These are phyloP conservation scores for Erodium moschatum DNA, from an alignment of 441 rosid genomes.

Conservation along the genomic window DNA sequence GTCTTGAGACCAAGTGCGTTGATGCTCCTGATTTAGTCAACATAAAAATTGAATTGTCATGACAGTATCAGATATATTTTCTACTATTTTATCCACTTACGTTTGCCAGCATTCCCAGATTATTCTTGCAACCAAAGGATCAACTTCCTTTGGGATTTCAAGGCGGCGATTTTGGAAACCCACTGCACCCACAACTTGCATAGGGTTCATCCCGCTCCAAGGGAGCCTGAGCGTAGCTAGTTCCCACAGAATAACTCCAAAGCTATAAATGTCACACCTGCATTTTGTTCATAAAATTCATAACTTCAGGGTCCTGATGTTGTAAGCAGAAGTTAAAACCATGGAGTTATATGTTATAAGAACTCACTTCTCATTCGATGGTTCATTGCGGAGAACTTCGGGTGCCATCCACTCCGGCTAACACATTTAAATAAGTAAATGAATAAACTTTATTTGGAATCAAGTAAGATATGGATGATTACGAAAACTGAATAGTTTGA, in stretches of 20 bases:
- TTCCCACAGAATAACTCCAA: constrained; percentile 96
- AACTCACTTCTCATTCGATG: constrained; percentile 93
- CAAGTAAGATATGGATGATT: not conserved
- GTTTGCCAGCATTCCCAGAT: constrained; percentile 92
- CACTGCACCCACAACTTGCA: constrained; percentile 99
- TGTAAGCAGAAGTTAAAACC: not conserved
- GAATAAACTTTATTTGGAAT: not conserved
- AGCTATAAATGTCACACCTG: constrained; percentile 97
- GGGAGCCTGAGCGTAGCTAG: constrained; percentile 86
- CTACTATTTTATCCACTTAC: constrained; percentile 34
- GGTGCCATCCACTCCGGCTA: constrained; percentile 99
- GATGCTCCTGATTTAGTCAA: too few species aligned
- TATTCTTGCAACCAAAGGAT: constrained; percentile 78
- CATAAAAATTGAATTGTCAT: not conserved
- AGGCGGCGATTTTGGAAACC: constrained; percentile 94
- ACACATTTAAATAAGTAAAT: constrained; percentile 18
- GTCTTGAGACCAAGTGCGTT: too few species aligned
- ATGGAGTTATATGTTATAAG: constrained; percentile 11
- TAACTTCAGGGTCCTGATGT: not conserved
- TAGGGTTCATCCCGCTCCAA: constrained; percentile 97
- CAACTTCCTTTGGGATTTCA: constrained; percentile 88
- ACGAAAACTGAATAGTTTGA: not conserved
- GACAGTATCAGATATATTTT: not conserved
- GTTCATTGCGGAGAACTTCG: constrained; percentile 94
- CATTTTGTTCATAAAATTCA: constrained; percentile 16